Base-by-base conservation (phyloP, 2,329 filamentous ascomycete species). In the Neofusicoccum kwambonambiense region DNA sequence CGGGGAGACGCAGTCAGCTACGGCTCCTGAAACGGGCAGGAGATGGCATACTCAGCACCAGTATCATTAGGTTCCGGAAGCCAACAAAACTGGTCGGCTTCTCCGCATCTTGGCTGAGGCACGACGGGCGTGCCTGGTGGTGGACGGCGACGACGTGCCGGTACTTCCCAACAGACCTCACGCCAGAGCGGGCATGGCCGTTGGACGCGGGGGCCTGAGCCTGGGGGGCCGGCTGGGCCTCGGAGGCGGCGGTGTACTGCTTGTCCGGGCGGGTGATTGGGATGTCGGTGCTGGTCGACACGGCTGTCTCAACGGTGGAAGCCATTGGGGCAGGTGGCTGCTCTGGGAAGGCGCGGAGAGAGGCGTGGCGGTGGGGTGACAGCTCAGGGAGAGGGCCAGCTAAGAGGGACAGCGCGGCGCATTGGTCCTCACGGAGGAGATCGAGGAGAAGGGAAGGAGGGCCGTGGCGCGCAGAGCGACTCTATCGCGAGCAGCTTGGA, bases 51-150 rank as follows among this genome's bases (percentile, higher is more conserved):
- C 92, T 88, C 67, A 97, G 80, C 42, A 97, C 92, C 73, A 98
- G 89, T 44, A 97, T 91, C 92, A 97, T 97, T 68, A 99, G 85
- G 75, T 99, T 99, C 66, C 94, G 85, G 75, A 99, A 98, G 0
- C 95, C 95, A 15, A 97, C 80, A 74, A 97, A 98, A 76, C 92
- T 97, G 22, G 93, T 92, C 2, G 88, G 82, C 11, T 81, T 81
- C 51, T 86, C 79, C 1, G 92, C 86, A 75, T 98, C 95, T 72
- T 93, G 90, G 78, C 92, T 97, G 54, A 98, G 83, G 71, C 90
- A 93, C 27, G 94, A 97, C 7, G 90, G 87, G 65, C 87, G 86
- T 42, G 85, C 79, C 70, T 85, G 76, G 7, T 88, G 88, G 78
- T 99, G 95, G 41, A 96, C 88, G 37, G 93, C 93, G 66, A 91